Evolutionary conservation across 169 alveolate genomes (phyloP), one percentile per base, ranked within the genome.

Genomic region (Plasmodium falciparum): DNA sequence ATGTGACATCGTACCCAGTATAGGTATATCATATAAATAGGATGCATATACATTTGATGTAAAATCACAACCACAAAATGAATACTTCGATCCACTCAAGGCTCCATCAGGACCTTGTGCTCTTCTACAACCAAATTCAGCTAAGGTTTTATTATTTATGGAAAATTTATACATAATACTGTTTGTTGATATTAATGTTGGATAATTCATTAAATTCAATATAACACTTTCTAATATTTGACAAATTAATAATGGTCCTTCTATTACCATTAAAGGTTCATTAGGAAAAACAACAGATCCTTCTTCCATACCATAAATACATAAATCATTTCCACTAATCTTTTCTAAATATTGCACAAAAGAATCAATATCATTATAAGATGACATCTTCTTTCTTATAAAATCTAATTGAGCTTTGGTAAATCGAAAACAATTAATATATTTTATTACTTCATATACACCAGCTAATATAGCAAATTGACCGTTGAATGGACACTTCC

Each of bases 61-160:
- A 61, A 85, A 74, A 47, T 73, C 88, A 43, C 75, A 70, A 17
- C 95, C 97, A 29, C 94, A 74, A 65, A 93, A 95, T 1, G 97
- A 50, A 83, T 96, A 97, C 39, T 96, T 90, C n/a, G 95, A 92
- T 20, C 98, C 98, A 33, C 97, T 92, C 70, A 97, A 56, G 11
- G 97, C 98, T 7, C 98, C 99, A 92, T 97, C 97, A n/a, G 99
- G 98, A 8, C 99, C 99, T 89, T 96, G 93, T 24, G 98, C 98
- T 73, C 98, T 89, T 88, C 98, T 86, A 26, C 94, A 71, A 26
- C 98, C 98, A 88, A 96, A 93, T 85, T 96, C 98, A 58, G 97
- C 97, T 56, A 95, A 88, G 33, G 90, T 75, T 74, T 96, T 95
- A 90, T 95, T 39, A 73, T 58, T 78, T 70, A 58, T 75, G 7